Evolutionary conservation across 805 yeast species (phyloP).

Genomic region (Yarrowia sp.): DNA sequence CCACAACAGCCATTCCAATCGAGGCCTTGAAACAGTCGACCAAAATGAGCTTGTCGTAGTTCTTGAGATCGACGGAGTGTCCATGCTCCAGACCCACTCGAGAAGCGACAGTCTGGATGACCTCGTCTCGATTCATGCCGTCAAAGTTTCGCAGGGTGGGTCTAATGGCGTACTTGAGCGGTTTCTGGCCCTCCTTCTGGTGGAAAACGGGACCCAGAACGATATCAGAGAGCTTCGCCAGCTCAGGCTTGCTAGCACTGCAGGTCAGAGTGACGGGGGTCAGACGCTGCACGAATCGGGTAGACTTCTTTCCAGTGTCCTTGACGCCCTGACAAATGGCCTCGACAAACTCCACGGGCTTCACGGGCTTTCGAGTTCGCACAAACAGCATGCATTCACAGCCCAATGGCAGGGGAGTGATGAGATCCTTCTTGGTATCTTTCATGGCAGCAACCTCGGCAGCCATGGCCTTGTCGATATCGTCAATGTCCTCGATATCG

Average conservation of each 20-base stretch:
- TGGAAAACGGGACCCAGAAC: slow-evolving; percentile 78
- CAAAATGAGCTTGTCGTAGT: slow-evolving; percentile 76
- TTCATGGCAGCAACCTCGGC: slow-evolving; percentile 68
- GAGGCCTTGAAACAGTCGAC: slow-evolving; percentile 90
- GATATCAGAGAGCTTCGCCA: slow-evolving; percentile 62
- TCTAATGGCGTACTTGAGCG: slow-evolving; percentile 75
- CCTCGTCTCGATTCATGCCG: slow-evolving; percentile 70
- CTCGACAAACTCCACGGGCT: slow-evolving; percentile 75
- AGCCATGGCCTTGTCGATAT: slow-evolving; percentile 58
- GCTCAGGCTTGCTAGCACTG: slow-evolving; percentile 72
- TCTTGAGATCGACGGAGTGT: slow-evolving; percentile 80
- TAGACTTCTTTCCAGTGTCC: slow-evolving; percentile 57
- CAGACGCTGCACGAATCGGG: slow-evolving; percentile 79
- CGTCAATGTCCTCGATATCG: slow-evolving; percentile 67
- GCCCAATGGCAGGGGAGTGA: slow-evolving; percentile 46
- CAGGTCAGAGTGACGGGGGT: slow-evolving; percentile 82
- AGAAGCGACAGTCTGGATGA: slow-evolving; percentile 74
- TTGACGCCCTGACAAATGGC: slow-evolving; percentile 67
- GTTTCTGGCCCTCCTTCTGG: slow-evolving; percentile 50
- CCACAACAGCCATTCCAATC: slow-evolving; percentile 85
- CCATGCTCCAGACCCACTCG: slow-evolving; percentile 72
- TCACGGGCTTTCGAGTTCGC: slow-evolving; percentile 78
- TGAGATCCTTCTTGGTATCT: slow-evolving; percentile 46
- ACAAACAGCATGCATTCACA: slow-evolving; percentile 71
- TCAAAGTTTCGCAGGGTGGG: slow-evolving; percentile 80